Percentiles rank a stretch among this genome's conserved stretches.
These are phyloP conservation scores for Glycine tomentella DNA, from an alignment of 306 rosid genomes.

Conservation along the genomic window DNA sequence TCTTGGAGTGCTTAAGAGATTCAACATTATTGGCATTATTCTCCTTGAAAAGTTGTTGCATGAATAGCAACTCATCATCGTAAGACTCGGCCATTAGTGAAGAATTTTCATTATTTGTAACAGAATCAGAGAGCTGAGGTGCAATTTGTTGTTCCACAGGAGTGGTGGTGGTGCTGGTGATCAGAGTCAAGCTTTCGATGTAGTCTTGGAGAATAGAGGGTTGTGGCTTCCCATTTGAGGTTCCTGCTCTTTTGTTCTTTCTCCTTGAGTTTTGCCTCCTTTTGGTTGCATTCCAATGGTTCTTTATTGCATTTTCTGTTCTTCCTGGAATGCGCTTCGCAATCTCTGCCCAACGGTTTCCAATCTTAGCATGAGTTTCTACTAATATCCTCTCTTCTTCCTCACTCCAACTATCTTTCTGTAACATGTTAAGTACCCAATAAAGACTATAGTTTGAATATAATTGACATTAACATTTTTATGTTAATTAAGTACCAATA, in stretches of 20 bases:
- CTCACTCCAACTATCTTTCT: slow-evolving; percentile 88
- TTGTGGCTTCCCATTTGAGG: slow-evolving; percentile 58
- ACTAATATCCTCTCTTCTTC: slow-evolving; percentile 80
- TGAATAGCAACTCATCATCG: slow-evolving; percentile 74
- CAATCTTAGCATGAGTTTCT: slow-evolving; percentile 67
- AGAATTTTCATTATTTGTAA: slow-evolving; percentile 27
- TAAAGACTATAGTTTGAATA: not conserved
- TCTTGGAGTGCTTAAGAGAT: slow-evolving; percentile 2
- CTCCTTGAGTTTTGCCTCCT: slow-evolving; percentile 84
- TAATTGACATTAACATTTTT: not conserved
- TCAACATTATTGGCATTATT: slow-evolving; percentile 16
- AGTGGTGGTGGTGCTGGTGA: not conserved
- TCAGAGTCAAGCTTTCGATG: slow-evolving; percentile 49
- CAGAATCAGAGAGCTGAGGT: slow-evolving; percentile 50
- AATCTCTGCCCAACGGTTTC: slow-evolving; percentile 90
- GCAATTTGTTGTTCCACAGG: slow-evolving; percentile 2
- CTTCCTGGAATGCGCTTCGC: slow-evolving; percentile 80
- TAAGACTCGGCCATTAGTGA: slow-evolving; percentile 40
- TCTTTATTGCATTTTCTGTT: slow-evolving; percentile 88
- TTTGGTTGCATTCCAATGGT: slow-evolving; percentile 95
- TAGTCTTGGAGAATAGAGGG: slow-evolving; percentile 80
- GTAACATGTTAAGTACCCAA: not conserved
- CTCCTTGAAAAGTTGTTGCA: slow-evolving; percentile 63
- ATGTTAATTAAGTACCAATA: not conserved
- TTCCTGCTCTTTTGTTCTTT: slow-evolving; percentile 62